Base-by-base conservation (phyloP, 495 filamentous ascomycete species). In the Parathielavia appendiculata region DNA sequence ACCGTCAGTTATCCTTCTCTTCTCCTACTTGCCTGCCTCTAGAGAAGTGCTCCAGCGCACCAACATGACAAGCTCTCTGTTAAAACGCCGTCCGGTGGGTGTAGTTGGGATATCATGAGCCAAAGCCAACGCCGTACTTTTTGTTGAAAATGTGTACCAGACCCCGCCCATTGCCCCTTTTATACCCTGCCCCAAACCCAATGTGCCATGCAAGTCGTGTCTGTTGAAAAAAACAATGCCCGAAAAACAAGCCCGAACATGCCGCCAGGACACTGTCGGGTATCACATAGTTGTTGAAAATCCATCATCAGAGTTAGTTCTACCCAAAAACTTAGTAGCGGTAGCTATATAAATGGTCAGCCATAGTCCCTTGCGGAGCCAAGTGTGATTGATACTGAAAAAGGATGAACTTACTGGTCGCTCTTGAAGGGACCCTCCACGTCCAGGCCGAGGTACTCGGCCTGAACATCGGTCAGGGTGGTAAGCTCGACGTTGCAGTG, bases 401-500 rank as follows among this genome's bases (percentile, higher is more conserved):
- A 12, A 9, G 43, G 17, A 23, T 35, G 12, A 54, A 74, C 78
- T 60, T 80, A 83, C 77, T 80, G 82, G 69, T 98, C 93, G 77
- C 79, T 80, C 91, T 98, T 98, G 89, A 82, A 98, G 56, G 93
- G 93, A 63, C 93, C 93, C 78, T 88, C 85, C 58, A 85, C 71
- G 23, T 81, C 80, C 57, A 98, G 80, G 67, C 89, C 83, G 71
- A 97, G 86, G 80, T 98, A 98, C 66, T 98, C 93, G 59, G 90
- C 86, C 81, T 98, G 93, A 67, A 87, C 86, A 56, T 80, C 67
- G 64, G 88, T 88, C 69, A 98, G 82, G 72, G 83, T 86, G 62
- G 89, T 86, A 61, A 98, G 81, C 82, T 97, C 91, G 71, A 81
- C 93, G 76, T 96, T 96, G 82, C 95, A 88, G 81, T 97, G 95